Conservation (phyloP, 2,329 filamentous ascomycete genomes). For the Curvularia sp. region DNA sequence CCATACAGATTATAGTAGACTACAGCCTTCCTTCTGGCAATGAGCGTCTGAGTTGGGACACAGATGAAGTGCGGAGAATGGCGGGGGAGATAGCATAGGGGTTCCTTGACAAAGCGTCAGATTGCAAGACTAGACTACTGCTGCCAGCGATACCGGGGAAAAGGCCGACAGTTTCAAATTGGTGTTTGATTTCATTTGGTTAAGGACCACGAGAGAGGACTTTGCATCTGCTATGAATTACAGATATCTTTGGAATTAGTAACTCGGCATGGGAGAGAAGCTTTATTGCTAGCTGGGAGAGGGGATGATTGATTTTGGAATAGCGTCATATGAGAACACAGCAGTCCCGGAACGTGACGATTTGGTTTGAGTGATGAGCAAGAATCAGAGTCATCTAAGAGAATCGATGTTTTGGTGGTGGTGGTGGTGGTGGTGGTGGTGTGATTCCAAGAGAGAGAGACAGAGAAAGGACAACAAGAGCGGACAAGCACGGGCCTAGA, state of each 20-base stretch:
- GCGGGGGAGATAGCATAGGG: slow-evolving; percentile 31
- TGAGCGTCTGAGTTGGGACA: slow-evolving; percentile 36
- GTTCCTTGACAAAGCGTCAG: neutral
- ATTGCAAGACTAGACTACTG: neutral
- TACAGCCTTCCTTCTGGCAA: slow-evolving; percentile 22
- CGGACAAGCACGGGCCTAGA: slow-evolving; percentile 1
- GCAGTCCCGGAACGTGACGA: neutral
- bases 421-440: neutral
- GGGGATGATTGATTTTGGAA: neutral
- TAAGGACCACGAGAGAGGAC: neutral
- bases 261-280: neutral
- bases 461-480: neutral
- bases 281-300: neutral
- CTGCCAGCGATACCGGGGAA: neutral
- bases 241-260: neutral
- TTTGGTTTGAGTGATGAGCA: neutral
- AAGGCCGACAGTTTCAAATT: neutral
- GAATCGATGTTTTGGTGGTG: neutral
- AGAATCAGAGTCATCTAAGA: neutral
- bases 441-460: neutral
- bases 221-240: neutral
- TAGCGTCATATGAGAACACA: neutral
- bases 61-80: slow-evolving; percentile 30
- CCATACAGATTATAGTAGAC: slow-evolving; percentile 11
- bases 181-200: neutral